Conservation (phyloP, 805 yeast genomes). For the Candida methanosorbosa region DNA sequence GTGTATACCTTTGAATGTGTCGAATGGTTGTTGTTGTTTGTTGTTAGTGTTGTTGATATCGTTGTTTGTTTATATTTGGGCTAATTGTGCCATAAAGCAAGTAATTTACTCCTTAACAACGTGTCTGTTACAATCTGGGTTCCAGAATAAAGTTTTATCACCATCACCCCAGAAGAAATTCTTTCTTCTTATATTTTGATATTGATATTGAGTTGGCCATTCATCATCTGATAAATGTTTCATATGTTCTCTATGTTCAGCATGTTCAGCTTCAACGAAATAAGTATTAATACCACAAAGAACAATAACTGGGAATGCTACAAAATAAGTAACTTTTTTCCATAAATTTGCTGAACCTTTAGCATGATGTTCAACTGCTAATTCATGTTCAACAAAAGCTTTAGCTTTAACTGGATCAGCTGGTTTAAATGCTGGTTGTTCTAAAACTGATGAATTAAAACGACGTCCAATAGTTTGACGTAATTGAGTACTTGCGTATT, state of each 20-base stretch:
- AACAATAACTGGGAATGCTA: slow-evolving; percentile 77
- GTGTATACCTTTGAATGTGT: neutral
- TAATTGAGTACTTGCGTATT: slow-evolving; percentile 23
- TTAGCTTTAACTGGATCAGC: slow-evolving; percentile 59
- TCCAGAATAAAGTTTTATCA: slow-evolving; percentile 96
- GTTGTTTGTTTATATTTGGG: neutral
- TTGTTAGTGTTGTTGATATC: slow-evolving; percentile 1
- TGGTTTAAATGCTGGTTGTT: slow-evolving; percentile 37
- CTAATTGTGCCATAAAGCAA: neutral
- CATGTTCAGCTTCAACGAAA: slow-evolving; percentile 79
- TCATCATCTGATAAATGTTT: slow-evolving; percentile 74
- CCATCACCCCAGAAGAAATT: slow-evolving; percentile 99
- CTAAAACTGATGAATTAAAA: slow-evolving; percentile 20
- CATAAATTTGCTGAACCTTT: slow-evolving; percentile 65
- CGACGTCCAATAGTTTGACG: slow-evolving; percentile 21
- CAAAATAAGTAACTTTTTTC: slow-evolving; percentile 74
- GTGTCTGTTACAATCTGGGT: slow-evolving; percentile 85
- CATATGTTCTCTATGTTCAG: slow-evolving; percentile 78
- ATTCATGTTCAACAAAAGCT: slow-evolving; percentile 51
- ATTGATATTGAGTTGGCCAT: slow-evolving; percentile 87
- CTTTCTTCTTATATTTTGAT: slow-evolving; percentile 81
- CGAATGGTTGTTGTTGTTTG: neutral
- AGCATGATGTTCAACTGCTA: slow-evolving; percentile 75
- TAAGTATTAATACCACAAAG: slow-evolving; percentile 74
- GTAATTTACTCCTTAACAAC: slow-evolving; percentile 22